Percentiles rank a stretch among this genome's conserved stretches.
Conservation (phyloP, 805 yeast genomes). For the Saturnispora quitensis region DNA sequence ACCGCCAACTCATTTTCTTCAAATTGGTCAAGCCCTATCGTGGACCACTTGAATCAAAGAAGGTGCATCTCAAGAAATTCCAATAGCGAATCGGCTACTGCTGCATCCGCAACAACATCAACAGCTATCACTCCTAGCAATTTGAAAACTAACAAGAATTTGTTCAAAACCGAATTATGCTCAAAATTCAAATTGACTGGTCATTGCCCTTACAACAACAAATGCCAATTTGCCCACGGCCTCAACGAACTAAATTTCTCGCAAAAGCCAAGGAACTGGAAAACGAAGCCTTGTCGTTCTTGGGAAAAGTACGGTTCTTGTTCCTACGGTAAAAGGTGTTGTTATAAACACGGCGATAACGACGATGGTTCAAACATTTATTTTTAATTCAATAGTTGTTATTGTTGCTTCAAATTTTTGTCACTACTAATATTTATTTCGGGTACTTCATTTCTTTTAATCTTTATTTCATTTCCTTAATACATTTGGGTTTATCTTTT, state of each 20-base stretch:
- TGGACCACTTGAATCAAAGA: neutral
- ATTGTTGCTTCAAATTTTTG: neutral
- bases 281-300: conserved; percentile 85
- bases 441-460: neutral
- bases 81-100: neutral
- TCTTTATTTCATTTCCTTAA: neutral
- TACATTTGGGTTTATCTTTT: neutral
- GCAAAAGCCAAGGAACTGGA: conserved; percentile 73
- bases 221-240: conserved; percentile 95
- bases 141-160: conserved; percentile 16
- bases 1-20: neutral
- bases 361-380: conserved; percentile 14
- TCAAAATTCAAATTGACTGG: conserved; percentile 65
- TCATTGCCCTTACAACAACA: conserved; percentile 76
- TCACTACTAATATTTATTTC: neutral
- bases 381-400: neutral
- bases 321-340: conserved; percentile 84
- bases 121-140: neutral
- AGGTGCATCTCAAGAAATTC: neutral
- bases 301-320: conserved; percentile 79
- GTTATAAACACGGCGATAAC: conserved; percentile 69
- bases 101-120: neutral
- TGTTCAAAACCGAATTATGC: conserved; percentile 88
- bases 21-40: neutral
- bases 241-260: conserved; percentile 61